Base-by-base conservation (phyloP, 495 filamentous ascomycete species). In the Geoglossum glabrum region DNA sequence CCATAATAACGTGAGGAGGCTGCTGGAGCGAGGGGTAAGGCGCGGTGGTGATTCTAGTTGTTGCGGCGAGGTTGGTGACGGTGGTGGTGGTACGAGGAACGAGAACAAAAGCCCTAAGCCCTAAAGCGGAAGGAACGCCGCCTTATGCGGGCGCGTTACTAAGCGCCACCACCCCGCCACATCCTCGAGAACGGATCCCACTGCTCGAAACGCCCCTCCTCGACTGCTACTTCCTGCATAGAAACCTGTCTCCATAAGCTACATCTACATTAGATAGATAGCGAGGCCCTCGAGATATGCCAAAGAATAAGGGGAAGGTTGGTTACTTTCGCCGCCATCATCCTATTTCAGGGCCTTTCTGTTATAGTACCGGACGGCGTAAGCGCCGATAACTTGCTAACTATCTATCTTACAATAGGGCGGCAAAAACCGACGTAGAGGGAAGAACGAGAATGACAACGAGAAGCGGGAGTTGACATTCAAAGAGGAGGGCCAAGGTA, bases 361-460 rank as follows among this genome's bases (percentile, higher is more conserved):
- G 13, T 3, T 27, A 8, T 6, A n/a, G n/a, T n/a, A n/a, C n/a
- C n/a, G n/a, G n/a, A n/a, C n/a, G 28, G 9, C 34, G n/a, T 36
- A n/a, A 7, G 51, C n/a, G n/a, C 17, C 11, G 26, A 36, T n/a
- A n/a, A n/a, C n/a, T n/a, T 38, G 21, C 54, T 38, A 17, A 56
- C 54, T 8, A 38, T 56, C 23, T 30, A 28, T 31, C 17, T 19
- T 3, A 28, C n/a, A 61, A 73, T 65, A 96, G 86, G 92, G 92
- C 70, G 92, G 92, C 77, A 98, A 97, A 79, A 98, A 98, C 73
- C 76, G 92, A 69, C 81, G 92, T 75, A 84, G 92, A 73, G 92
- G 92, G 73, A 98, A 97, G 87, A 98, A 98, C 79, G 92, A 98
- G 77, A 97, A 96, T 77, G 89, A 93, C 77, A 95, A 95, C 67